Evolutionary conservation across 495 filamentous ascomycete species (phyloP).

Genomic region (Penicillium longicatenatum): DNA sequence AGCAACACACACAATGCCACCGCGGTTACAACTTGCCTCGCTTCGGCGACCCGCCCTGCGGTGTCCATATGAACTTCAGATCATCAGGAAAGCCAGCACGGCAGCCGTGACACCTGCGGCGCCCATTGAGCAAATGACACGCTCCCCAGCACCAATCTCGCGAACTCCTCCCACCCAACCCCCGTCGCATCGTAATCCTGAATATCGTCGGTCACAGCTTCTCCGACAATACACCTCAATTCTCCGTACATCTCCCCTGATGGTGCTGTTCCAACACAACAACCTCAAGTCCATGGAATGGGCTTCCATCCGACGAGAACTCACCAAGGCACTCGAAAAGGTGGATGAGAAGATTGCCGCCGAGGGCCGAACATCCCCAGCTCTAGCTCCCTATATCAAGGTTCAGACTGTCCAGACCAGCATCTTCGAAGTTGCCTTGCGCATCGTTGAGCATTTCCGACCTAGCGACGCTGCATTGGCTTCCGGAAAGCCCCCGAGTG

Average conservation of each 20-base stretch:
- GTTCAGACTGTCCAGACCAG: conserved; percentile 83
- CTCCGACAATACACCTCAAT: conserved; percentile 91
- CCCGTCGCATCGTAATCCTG: conserved; percentile 81
- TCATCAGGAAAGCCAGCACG: conserved; percentile 36
- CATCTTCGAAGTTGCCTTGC: conserved; percentile 81
- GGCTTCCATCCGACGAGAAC: conserved; percentile 81
- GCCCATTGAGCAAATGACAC: conserved; percentile 53
- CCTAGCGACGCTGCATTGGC: conserved; percentile 46
- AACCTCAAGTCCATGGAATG: conserved; percentile 88
- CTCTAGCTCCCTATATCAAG: conserved; percentile 60
- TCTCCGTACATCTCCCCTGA: conserved; percentile 82
- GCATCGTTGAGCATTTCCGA: conserved; percentile 84
- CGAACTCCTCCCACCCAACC: conserved; percentile 73
- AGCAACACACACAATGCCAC: conserved; percentile 43
- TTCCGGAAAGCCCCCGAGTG: conserved; percentile 32
- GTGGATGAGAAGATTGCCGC: conserved; percentile 60
- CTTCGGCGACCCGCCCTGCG: conserved; percentile 36
- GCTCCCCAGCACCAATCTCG: conserved; percentile 54
- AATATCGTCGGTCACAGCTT: conserved; percentile 91
- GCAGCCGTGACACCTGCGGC: conserved; percentile 51
- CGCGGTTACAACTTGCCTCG: conserved; percentile 44
- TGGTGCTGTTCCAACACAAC: conserved; percentile 96
- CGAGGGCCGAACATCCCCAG: conserved; percentile 42
- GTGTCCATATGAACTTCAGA: conserved; percentile 39
- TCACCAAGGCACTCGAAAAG: conserved; percentile 65